Conservation (phyloP, 2,329 filamentous ascomycete species). For the Botrytis pseudocinerea region DNA sequence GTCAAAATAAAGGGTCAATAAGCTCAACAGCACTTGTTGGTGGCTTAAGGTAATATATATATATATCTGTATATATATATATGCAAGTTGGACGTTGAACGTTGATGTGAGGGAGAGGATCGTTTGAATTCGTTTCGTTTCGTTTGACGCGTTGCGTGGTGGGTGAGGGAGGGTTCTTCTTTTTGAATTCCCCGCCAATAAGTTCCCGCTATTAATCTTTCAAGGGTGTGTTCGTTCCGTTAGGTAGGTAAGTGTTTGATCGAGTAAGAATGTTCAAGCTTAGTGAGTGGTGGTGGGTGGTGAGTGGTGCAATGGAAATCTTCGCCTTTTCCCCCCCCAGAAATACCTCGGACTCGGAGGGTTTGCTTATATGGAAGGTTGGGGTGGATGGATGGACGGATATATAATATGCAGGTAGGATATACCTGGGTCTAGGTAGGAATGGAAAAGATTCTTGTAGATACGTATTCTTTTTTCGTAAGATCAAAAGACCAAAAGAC, state of each 20-base stretch:
- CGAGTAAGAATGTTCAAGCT: conserved; percentile 5
- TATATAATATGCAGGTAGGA: background rate
- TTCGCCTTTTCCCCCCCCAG: background rate
- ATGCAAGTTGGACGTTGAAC: conserved; percentile 18
- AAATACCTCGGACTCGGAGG: background rate
- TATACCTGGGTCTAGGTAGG: conserved; percentile 1
- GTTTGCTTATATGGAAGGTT: background rate
- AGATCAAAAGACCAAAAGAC: background rate
- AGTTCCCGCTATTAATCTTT: background rate
- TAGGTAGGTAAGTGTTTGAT: background rate
- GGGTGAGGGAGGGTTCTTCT: background rate
- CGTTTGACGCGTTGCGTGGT: conserved; percentile 15
- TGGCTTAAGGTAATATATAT: conserved; percentile 9
- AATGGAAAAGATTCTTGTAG: conserved; percentile 1
- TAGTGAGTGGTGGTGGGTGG: background rate
- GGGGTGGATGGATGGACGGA: background rate
- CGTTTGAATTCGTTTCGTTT: background rate
- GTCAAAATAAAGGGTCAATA: background rate
- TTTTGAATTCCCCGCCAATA: background rate
- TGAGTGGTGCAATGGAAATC: conserved; percentile 4
- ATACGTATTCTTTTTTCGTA: background rate
- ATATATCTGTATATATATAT: background rate
- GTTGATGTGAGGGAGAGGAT: conserved; percentile 1
- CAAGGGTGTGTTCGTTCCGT: background rate
- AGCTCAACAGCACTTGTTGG: conserved; percentile 26